Conservation (phyloP, 2,329 filamentous ascomycete genomes). For the Monosporascus cannonballus region DNA sequence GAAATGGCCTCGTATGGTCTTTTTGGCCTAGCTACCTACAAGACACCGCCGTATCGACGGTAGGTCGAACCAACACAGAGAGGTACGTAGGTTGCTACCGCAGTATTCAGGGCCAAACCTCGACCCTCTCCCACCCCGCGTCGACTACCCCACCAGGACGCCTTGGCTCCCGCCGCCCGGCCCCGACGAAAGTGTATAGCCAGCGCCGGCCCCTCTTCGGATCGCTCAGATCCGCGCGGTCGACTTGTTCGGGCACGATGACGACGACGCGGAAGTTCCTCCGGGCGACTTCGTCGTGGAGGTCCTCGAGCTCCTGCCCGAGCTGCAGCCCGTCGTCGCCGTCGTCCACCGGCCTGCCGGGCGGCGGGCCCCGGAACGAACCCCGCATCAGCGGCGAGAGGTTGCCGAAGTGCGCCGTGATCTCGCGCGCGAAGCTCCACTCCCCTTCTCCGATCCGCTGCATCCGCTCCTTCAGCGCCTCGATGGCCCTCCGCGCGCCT, state of each 20-base stretch:
- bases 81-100: too few species aligned
- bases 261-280: slow-evolving; percentile 78
- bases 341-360: slow-evolving; percentile 54
- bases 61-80: too few species aligned
- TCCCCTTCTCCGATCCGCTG: slow-evolving; percentile 36
- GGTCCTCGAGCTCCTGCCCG: slow-evolving; percentile 61
- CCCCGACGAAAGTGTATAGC: slow-evolving; percentile 55
- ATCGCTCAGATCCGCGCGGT: slow-evolving; percentile 66
- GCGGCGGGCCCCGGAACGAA: slow-evolving; percentile 65
- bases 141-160: slow-evolving; percentile 30
- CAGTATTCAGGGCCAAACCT: slow-evolving; percentile 57
- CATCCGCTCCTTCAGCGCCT: slow-evolving; percentile 58
- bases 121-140: slow-evolving; percentile 58
- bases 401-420: slow-evolving; percentile 88
- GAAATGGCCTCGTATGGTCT: too few species aligned
- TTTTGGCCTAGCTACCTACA: too few species aligned
- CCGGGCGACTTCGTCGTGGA: slow-evolving; percentile 66
- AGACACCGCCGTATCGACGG: too few species aligned
- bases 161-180: slow-evolving; percentile 26
- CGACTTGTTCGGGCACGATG: slow-evolving; percentile 71
- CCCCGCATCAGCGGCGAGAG: slow-evolving; percentile 74
- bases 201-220: slow-evolving; percentile 57
- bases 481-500: slow-evolving; percentile 52
- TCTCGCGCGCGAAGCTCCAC: slow-evolving; percentile 75
- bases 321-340: slow-evolving; percentile 33